Base-by-base conservation (phyloP, 2,329 filamentous ascomycete species). In the Sclerotiophoma versabilis region DNA sequence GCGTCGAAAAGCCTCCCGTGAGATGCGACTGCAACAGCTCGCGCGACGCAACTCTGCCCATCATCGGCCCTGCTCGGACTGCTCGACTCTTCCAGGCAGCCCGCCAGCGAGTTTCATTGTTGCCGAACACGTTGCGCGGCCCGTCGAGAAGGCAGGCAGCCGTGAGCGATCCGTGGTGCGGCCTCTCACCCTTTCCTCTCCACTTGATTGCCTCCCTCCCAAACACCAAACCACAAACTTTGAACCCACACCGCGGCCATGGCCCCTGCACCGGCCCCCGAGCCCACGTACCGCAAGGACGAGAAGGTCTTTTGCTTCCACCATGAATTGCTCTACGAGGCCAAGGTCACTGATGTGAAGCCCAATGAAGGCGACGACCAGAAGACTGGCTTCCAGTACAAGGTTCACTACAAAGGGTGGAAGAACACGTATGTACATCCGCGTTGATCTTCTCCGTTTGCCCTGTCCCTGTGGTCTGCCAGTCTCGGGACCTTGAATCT, bases 341-440 rank as follows among this genome's bases (percentile, higher is more conserved):
- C 95, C 63, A 98, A 98, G 79, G 88, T 99, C 46, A 85, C 96
- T 61, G 93, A 97, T 62, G 83, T 91, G 26, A 86, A 83, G 65
- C 79, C 80, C 75, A 81, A 83, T 69, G 85, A 88, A 57, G 74
- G 79, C 6, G 80, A 80, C 37, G 88, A 88, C 70, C 88, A 90
- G 76, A 87, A 87, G 74, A 88, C 88, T 57, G 86, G 89, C 27
- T 92, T 87, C 72, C 87, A 92, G 74, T 99, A 96, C 80, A 90
- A 91, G 71, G 90, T 99, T 49, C 95, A 99, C 78, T 99, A 99
- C 81, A 98, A 98, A 78, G 95, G 95, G 70, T 99, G 95, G 95
- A 99, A 99, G 82, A 93, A 93, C 76, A 97, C 92, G 83, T 90
- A 80, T 79, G 87, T 87, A 54, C 54, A 39, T 44, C 2, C 38